These are phyloP conservation scores for Tuctoria greenei DNA, from an alignment of 176 grass and related monocot species.

Conservation along the genomic window DNA sequence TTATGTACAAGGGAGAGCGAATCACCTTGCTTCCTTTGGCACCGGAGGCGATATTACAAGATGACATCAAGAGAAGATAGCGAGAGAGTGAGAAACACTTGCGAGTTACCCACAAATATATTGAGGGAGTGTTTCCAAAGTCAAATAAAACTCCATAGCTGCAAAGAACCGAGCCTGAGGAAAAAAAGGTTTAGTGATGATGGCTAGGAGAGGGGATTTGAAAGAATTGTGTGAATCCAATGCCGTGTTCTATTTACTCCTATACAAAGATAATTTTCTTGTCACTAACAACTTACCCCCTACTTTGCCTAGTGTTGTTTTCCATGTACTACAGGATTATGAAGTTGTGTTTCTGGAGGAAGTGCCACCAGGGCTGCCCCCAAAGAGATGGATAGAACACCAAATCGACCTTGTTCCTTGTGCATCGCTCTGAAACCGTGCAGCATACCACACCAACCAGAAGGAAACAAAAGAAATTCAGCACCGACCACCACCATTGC, in stretches of 20 bases:
- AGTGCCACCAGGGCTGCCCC: no score
- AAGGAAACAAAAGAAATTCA: not conserved
- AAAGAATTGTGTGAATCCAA: no score
- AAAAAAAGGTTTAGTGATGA: not conserved
- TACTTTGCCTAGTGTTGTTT: not conserved
- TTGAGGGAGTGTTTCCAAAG: no score
- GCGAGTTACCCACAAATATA: not conserved
- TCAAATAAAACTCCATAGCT: no score
- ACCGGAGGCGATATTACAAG: not conserved
- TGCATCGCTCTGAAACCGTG: not conserved
- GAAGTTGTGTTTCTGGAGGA: not conserved
- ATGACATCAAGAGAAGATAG: not conserved
- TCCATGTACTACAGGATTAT: not conserved
- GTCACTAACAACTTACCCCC: not conserved
- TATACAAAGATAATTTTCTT: not conserved
- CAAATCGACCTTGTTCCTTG: not conserved
- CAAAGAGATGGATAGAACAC: no score
- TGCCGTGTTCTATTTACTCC: not conserved
- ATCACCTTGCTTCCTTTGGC: not conserved
- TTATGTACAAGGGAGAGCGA: no score
- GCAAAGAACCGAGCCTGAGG: not conserved
- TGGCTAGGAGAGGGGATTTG: not conserved
- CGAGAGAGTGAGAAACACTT: not conserved
- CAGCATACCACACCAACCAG: not conserved
- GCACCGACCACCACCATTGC: no score